Evolutionary conservation across 2,329 filamentous ascomycete genomes (phyloP).

Genomic region (Graphiopsis chlorocephala): DNA sequence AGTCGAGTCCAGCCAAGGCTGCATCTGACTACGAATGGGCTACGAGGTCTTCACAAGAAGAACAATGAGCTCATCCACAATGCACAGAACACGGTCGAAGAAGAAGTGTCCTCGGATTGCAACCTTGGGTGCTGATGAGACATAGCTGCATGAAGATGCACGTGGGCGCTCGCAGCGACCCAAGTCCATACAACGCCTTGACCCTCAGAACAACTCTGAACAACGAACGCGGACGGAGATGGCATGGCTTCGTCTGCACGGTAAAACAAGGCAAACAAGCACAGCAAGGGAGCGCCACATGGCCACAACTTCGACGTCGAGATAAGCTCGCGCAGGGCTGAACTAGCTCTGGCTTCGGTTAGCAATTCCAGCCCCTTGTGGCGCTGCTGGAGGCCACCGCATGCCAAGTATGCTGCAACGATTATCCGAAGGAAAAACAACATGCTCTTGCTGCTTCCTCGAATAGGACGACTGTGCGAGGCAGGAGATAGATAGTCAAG

Average conservation of each 20-base stretch:
- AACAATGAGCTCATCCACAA: not conserved
- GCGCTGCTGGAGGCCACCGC: not conserved
- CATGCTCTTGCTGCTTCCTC: not conserved
- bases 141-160: not conserved
- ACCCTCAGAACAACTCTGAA: not conserved
- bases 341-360: not conserved
- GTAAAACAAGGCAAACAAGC: not conserved
- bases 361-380: not conserved
- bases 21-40: not conserved
- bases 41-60: not conserved
- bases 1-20: not conserved
- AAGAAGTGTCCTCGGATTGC: not conserved
- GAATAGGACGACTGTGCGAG: not conserved
- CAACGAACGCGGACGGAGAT: not conserved
- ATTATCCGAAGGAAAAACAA: not conserved
- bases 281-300: not conserved
- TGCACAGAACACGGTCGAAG: not conserved
- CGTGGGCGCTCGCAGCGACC: not conserved
- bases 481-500: not conserved
- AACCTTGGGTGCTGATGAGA: not conserved
- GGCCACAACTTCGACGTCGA: not conserved
- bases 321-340: constrained; percentile 2
- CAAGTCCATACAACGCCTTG: not conserved
- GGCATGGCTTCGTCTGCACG: not conserved
- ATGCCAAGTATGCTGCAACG: not conserved